Percentiles rank a stretch among this genome's conserved stretches.
Conservation (phyloP, 2,329 filamentous ascomycete species). For the Fusarium tjaetaba region DNA sequence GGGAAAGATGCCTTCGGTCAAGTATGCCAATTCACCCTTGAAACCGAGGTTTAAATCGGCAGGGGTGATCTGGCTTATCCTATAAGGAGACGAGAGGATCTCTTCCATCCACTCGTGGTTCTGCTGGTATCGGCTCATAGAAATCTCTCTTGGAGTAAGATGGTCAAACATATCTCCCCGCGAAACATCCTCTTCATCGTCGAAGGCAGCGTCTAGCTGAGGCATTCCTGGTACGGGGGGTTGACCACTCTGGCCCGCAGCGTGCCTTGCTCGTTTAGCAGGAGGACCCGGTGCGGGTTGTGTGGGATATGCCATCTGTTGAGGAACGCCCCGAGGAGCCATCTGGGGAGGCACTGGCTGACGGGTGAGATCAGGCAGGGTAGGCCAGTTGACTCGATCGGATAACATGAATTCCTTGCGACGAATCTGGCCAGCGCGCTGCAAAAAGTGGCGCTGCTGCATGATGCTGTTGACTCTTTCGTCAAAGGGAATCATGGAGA, state of each 20-base stretch:
- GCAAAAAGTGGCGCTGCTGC: constrained; percentile 70
- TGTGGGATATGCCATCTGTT: constrained; percentile 70
- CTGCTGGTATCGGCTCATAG: constrained; percentile 85
- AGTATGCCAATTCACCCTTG: constrained; percentile 80
- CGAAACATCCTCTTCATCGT: constrained; percentile 91
- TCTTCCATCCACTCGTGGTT: constrained; percentile 99
- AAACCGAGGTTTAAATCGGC: constrained; percentile 87
- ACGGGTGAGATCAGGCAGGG: constrained; percentile 68
- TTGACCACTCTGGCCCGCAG: constrained; percentile 53
- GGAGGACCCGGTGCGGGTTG: constrained; percentile 62
- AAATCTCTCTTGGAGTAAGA: constrained; percentile 89
- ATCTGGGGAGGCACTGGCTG: constrained; percentile 62
- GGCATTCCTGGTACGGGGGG: constrained; percentile 52
- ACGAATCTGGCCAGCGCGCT: constrained; percentile 80
- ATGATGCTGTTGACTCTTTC: constrained; percentile 69
- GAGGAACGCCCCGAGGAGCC: constrained; percentile 61
- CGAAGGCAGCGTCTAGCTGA: constrained; percentile 62
- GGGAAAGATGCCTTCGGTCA: constrained; percentile 89
- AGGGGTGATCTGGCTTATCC: constrained; percentile 84
- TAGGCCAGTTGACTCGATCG: constrained; percentile 90
- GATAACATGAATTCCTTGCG: constrained; percentile 95
- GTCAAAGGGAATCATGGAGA: constrained; percentile 71
- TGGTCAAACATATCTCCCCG: constrained; percentile 91
- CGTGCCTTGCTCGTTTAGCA: constrained; percentile 64
- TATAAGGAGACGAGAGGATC: constrained; percentile 89